Base-by-base conservation (phyloP, 2,329 filamentous ascomycete genomes). In the Cadophora sp. region DNA sequence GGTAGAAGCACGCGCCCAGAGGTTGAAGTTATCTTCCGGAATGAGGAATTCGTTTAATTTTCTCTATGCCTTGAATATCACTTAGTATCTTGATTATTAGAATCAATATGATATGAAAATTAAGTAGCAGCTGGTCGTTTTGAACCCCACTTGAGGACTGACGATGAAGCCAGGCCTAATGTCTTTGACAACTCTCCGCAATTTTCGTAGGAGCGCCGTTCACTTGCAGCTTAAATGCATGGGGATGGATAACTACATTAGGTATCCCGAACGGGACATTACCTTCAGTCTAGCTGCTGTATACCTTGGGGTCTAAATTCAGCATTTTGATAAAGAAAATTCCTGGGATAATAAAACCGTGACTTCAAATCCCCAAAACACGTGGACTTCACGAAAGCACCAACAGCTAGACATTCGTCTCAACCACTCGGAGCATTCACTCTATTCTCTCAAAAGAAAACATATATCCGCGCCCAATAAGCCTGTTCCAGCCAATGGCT, bases 261-360 rank as follows among this genome's bases (percentile, higher is more conserved):
- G 53, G 53, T 22, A 56, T 56, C 18, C 53, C 53, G 33, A 13
- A 56, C 33, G 53, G 53, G 22, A 55, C 2, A 55, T 33, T 33
- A 20, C 3, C 14, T 55, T 55, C 36, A 13, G 51, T 36, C 51
- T 55, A 55, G 51, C 51, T 30, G 51, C 27, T 30, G 24, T 27
- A 36, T 55, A 5, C 16, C 8, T 55, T 20, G 1, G 20, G 16
- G 7, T 9, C 30, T 27, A 36, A 2, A 9, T 20, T 36, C 7
- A 55, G 30, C 14, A n/a, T 20, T 20, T 55, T 6, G 3, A 18
- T n/a, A 16, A n/a, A 9, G 6, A 13, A 7, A 7, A 14, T 55
- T 27, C 4, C 50, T 30, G 24, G 24, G 22, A 5, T 14, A 9
- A 30, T 1, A 36, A 18, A 27, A 9, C 16, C 7, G 13, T n/a